Base-by-base conservation (phyloP, 768 basidiomycete species). In the Collybiopsis confluens region DNA sequence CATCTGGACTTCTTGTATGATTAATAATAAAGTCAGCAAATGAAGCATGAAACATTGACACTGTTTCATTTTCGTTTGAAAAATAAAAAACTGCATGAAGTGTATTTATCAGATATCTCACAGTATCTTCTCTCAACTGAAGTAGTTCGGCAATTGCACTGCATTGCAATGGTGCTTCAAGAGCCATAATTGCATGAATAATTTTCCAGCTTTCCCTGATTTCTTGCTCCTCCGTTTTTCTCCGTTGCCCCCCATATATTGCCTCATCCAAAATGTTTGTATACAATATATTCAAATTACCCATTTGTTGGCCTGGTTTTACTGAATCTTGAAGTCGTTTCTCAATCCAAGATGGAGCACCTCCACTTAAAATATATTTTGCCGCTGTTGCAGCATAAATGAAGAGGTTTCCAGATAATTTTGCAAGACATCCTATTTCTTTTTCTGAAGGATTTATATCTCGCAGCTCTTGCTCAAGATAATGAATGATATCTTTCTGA, bases 321-420 rank as follows among this genome's bases (percentile, higher is more conserved):
- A 35, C 9, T 30, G 30, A 51, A 5, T 51, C 37, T 6, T 5
- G 2, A 40, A 26, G 8, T 30, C 27, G 2, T 16, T 30, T 18
- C 24, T 27, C 40, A 20, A 20, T 24, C 24, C 37, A 16, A n/a
- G n/a, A n/a, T 27, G 13, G 23, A 27, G 10, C 15, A 5, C 40
- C 37, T 24, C 8, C 38, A 16, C 26, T 20, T 18, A 28, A 18
- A 1, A 51, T 18, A 40, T 16, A 40, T 30, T 51, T 51, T 2
- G 40, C 27, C 13, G 30, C 27, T 24, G 49, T 51, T 9, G 49
- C 49, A 24, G 49, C 49, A 51, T 51, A 51, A 15, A 51, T 51
- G 26, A 51, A 51, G 5, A 51, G 27, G 13, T 30, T 38, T 18
- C 49, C 49, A 40, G 49, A 38, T 3, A 51, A 5, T 6, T 4